Percentiles rank a stretch among this genome's conserved stretches.
phyloP scores from a whole-genome alignment of 164 flowering plant species.

The Nelumbo lutea region DNA sequence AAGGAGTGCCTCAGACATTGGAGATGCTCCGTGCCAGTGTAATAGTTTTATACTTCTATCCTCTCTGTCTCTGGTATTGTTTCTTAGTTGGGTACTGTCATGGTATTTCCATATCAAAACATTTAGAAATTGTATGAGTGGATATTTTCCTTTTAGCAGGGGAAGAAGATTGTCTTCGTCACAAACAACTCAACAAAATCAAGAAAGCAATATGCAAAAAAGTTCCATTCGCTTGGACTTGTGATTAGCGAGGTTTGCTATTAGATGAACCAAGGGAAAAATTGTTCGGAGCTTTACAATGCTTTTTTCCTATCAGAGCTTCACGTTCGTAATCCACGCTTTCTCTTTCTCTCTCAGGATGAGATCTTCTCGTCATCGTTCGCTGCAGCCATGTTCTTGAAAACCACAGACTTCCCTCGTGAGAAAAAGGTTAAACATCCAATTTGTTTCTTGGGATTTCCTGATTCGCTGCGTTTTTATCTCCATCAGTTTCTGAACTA shows the following conservation, averaged over 20 bases:
- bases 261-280: neutral
- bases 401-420: constrained; percentile 59
- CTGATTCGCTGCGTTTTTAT: neutral
- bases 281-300: neutral
- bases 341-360: constrained; percentile 39
- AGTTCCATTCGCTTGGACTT: constrained; percentile 69
- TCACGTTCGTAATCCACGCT: neutral
- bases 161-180: constrained; percentile 82
- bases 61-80: neutral
- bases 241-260: constrained; percentile 56
- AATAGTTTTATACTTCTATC: neutral
- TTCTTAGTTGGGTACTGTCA: neutral
- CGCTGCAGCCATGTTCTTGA: constrained; percentile 97
- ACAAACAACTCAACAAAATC: constrained; percentile 88
- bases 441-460: neutral
- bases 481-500: too few relatives aligned
- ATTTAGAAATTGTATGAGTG: neutral
- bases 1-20: constrained; percentile 66
- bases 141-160: constrained; percentile 33
- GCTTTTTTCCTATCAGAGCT: neutral
- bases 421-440: constrained; percentile 63
- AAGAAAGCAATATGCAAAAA: constrained; percentile 63
- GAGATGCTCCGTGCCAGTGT: constrained; percentile 71
- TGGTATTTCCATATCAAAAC: neutral
- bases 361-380: constrained; percentile 91